Base-by-base conservation (phyloP, 495 filamentous ascomycete species). In the Neurospora africana region DNA sequence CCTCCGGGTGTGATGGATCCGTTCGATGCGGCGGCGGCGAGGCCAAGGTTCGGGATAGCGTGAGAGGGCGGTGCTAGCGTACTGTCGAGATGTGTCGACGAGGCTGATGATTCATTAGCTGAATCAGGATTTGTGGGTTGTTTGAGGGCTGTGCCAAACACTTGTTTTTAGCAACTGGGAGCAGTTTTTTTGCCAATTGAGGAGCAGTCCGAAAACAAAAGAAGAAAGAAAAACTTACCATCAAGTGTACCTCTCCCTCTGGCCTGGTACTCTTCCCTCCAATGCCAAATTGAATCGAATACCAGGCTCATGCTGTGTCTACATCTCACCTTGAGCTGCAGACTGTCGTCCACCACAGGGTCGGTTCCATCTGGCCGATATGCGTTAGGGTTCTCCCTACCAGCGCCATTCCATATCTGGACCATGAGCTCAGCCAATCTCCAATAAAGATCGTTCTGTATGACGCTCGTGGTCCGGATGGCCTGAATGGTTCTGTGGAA, bases 291-390 rank as follows among this genome's bases (percentile, higher is more conserved):
- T 5, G 91, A 93, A 81, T 98, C 94, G 78, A 91, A 97, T 3
- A 98, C 91, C 8, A 97, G 84, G 75, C 92, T 95, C 91, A 98
- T 94, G 80, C 93, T 96, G 87, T 95, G 94, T 11, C 94, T 88
- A 77, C 92, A 95, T 71, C 92, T 88, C 6, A 97, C 92, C 80
- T 93, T 94, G 19, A 98, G 84, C 81, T 94, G 89, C 68, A 98
- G 78, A 41, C 84, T 89, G 83, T 92, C 91, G 77, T 97, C 93
- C 15, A 88, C 83, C 47, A 78, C 79, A 36, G 82, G 78, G 21
- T 75, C 75, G 69, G 85, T 81, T 47, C 82, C 82, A 37, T 81
- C 77, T 23, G 78, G 79, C 35, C 80, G 79, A 35, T 77, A 79
- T 44, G 76, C 83, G 70, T 73, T 81, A 68, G 78, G 81, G 41